Percentiles rank a stretch among this genome's conserved stretches.
Evolutionary conservation across 192 early-diverging fungal species (phyloP).

Genomic region (Coemansia sp.): DNA sequence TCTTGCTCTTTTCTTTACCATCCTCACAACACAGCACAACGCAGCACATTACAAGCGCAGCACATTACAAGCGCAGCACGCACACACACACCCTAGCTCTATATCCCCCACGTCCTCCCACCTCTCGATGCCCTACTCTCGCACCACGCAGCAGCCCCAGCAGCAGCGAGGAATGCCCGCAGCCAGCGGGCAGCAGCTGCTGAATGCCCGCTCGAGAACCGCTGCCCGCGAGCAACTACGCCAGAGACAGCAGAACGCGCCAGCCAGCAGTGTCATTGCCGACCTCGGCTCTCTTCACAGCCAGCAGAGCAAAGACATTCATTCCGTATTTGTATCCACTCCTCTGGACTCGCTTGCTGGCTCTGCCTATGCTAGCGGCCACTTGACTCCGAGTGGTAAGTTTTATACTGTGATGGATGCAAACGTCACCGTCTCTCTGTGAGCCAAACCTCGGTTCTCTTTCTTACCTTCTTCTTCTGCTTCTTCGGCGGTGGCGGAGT

Average conservation of each 20-base stretch:
- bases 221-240: constrained; percentile 28
- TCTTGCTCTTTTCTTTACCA: not conserved
- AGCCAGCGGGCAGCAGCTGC: not conserved
- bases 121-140: not conserved
- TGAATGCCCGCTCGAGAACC: constrained; percentile 31
- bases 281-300: constrained; percentile 26
- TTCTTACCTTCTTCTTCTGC: too few species aligned
- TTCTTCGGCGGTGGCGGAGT: too few species aligned
- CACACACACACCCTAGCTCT: not conserved
- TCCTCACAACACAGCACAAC: too few species aligned
- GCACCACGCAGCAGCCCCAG: constrained; percentile 11
- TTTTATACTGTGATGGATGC: too few species aligned
- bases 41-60: too few species aligned
- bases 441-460: too few species aligned
- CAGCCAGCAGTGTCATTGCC: constrained; percentile 18
- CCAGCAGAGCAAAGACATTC: constrained; percentile 23
- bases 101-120: not conserved
- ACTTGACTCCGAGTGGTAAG: constrained; percentile 48
- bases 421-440: too few species aligned
- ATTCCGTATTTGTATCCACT: constrained; percentile 25
- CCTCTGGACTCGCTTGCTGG: constrained; percentile 32
- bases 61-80: not conserved
- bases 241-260: constrained; percentile 11
- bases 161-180: not conserved
- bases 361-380: constrained; percentile 47